phyloP scores from a whole-genome alignment of 306 rosid species.

The Ceratonia siliqua region DNA sequence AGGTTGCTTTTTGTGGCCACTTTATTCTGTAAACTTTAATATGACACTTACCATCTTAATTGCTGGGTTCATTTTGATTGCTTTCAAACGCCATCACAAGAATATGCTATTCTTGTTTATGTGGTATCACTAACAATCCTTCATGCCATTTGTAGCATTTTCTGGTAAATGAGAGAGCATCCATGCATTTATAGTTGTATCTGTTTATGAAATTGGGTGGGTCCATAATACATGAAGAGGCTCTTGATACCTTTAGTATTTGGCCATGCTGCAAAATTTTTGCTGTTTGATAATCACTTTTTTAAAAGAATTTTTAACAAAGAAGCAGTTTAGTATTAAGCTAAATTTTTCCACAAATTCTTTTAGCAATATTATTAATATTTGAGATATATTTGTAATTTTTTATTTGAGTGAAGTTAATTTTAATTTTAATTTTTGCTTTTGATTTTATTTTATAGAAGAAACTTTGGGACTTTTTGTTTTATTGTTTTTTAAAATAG shows the following conservation, averaged over 20 bases:
- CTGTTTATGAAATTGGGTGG: background rate
- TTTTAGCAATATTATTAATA: too few species aligned
- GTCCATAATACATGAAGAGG: background rate
- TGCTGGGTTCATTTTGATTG: background rate
- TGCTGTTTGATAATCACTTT: too few species aligned
- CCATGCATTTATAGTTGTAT: conserved; percentile 5
- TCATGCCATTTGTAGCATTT: conserved; percentile 32
- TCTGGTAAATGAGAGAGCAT: background rate
- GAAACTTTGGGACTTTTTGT: too few species aligned
- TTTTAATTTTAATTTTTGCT: too few species aligned
- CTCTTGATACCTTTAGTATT: background rate
- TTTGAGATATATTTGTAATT: too few species aligned
- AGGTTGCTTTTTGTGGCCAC: conserved; percentile 28
- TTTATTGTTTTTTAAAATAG: too few species aligned
- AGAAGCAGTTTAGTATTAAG: too few species aligned
- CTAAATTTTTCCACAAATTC: too few species aligned
- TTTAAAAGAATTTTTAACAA: too few species aligned
- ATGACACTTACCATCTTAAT: background rate
- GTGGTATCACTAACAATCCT: background rate
- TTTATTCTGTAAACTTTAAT: conserved; percentile 5
- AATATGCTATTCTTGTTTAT: conserved; percentile 16
- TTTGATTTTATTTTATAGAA: too few species aligned
- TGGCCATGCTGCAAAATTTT: too few species aligned
- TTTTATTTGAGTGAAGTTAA: too few species aligned
- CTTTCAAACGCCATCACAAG: conserved; percentile 11